Base-by-base conservation (phyloP, 768 basidiomycete genomes). In the Podaxis pistillaris region DNA sequence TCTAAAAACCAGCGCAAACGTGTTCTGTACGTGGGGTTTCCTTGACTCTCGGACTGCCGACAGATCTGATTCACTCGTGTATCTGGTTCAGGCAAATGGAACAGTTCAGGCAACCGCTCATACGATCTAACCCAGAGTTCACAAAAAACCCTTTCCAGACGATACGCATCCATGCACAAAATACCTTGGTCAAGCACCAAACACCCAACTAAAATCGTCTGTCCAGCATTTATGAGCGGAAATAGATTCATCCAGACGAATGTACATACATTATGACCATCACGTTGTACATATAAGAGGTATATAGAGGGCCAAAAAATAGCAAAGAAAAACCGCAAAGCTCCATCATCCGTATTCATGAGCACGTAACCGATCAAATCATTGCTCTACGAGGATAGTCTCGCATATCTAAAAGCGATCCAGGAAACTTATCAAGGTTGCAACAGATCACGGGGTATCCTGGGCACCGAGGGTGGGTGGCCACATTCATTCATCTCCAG, bases 161-260 rank as follows among this genome's bases (percentile, higher is more conserved):
- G 1, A 90, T 93, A 67, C 87, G 90, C 4, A 88, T 82, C 3
- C 92, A 94, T 71, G 90, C 87, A 2, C 81, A 88, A 71, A 93
- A 93, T 69, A 91, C 92, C 0, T 77, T 93, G 11, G 64, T 91
- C 38, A 86, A 84, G 65, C 86, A 82, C 65, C 69, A 75, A 51
- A 56, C 66, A 46, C 64, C 67, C 17, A 47, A 9, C 22, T 47
- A 28, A 54, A 8, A 17, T 28, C 3, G 15, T 15, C n/a, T 5
- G 3, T n/a, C 54, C 50, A 8, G 9, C 17, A 9, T 38, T 17
- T 17, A 50, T 8, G 22, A 22, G 12, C 12, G 22, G 17, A 33
- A 37, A 37, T 47, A 37, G 15, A 51, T 62, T 17, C 40, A 37
- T 55, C 28, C 7, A 41, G 30, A 30, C 41, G 54, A 37, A 36